Evolutionary conservation across 2,329 filamentous ascomycete genomes (phyloP).

Genomic region (Trichoderma sp.): DNA sequence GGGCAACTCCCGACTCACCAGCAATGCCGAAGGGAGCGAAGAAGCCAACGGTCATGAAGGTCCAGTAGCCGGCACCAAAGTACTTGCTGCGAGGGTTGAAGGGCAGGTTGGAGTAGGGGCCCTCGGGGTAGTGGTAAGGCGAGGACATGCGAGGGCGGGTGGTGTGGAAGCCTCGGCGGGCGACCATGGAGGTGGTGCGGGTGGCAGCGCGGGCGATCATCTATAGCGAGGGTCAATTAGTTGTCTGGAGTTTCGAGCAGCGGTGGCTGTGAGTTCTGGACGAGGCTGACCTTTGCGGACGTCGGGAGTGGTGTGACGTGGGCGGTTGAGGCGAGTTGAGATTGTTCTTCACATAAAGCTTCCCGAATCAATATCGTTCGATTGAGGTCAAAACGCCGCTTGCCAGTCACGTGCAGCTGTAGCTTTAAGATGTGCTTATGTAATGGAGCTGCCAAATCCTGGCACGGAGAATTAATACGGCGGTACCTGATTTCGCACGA

Average conservation of each 20-base stretch:
- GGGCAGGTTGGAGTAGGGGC: slow-evolving; percentile 89
- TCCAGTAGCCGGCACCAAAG: slow-evolving; percentile 84
- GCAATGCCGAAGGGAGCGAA: slow-evolving; percentile 65
- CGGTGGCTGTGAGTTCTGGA: neutral
- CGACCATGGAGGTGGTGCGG: slow-evolving; percentile 68
- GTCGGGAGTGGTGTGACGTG: slow-evolving; percentile 34
- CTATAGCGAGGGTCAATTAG: slow-evolving; percentile 57
- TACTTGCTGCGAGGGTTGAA: slow-evolving; percentile 93
- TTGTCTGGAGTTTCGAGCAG: slow-evolving; percentile 28
- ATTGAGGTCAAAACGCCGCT: slow-evolving; percentile 41
- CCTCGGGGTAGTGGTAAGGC: slow-evolving; percentile 98
- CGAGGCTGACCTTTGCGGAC: slow-evolving; percentile 35
- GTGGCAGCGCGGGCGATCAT: slow-evolving; percentile 78
- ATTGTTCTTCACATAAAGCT: slow-evolving; percentile 36
- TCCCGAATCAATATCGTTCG: slow-evolving; percentile 39
- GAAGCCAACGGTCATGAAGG: slow-evolving; percentile 64
- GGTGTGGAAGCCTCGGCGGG: slow-evolving; percentile 92
- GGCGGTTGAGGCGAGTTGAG: slow-evolving; percentile 34
- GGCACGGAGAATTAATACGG: neutral
- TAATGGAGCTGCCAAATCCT: neutral
- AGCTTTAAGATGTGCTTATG: neutral
- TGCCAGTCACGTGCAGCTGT: slow-evolving; percentile 31
- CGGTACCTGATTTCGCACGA: neutral
- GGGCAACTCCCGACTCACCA: slow-evolving; percentile 48
- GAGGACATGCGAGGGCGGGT: slow-evolving; percentile 83